phyloP scores from a whole-genome alignment of 352 stramenopile genomes.

The Globisporangium viniferum region DNA sequence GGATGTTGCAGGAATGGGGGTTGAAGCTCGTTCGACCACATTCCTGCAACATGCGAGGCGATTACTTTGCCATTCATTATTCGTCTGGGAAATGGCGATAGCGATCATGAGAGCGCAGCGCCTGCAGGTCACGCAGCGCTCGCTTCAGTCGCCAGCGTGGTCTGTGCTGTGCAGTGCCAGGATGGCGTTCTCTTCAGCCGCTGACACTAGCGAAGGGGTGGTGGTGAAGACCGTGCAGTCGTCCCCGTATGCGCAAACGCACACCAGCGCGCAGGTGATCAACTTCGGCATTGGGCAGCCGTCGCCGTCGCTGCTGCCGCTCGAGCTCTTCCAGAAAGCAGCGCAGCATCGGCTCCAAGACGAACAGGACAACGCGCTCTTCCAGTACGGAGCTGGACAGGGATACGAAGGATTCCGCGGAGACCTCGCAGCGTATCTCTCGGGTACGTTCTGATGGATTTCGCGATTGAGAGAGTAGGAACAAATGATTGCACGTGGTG shows the following conservation, averaged over 20 bases:
- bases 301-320: conserved; percentile 67
- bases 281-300: conserved; percentile 88
- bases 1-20: neutral
- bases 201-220: neutral
- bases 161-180: neutral
- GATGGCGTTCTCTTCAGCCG: neutral
- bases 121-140: neutral
- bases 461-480: neutral
- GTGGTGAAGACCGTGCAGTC: conserved; percentile 41
- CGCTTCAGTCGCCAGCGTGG: neutral
- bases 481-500: neutral
- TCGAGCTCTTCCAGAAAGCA: conserved; percentile 57
- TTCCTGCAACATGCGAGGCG: neutral
- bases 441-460: conserved; percentile 22
- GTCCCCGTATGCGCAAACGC: conserved; percentile 67
- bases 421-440: conserved; percentile 57
- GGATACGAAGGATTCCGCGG: conserved; percentile 71
- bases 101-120: neutral
- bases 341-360: conserved; percentile 42
- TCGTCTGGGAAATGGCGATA: neutral
- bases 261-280: conserved; percentile 55
- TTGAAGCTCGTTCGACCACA: neutral
- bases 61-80: too few relatives aligned
- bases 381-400: conserved; percentile 76
- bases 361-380: conserved; percentile 47